phyloP scores from a whole-genome alignment of 1,284 basidiomycete species.

The Pseudozyma pruni region DNA sequence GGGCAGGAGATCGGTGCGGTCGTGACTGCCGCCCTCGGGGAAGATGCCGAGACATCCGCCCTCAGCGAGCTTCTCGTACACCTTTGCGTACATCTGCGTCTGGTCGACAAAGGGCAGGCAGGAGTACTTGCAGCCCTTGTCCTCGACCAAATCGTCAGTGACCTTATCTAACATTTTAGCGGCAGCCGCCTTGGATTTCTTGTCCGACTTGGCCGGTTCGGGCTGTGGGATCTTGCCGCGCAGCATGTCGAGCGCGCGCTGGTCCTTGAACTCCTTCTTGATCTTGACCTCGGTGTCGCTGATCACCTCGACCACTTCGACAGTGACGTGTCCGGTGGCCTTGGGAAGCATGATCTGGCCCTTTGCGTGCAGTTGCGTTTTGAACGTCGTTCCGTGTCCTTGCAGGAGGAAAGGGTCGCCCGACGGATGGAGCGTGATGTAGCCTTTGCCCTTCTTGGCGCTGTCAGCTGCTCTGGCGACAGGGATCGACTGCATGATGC shows the following conservation, averaged over 20 bases:
- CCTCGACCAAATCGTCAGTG: constrained; percentile 20
- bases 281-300: constrained; percentile 83
- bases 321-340: constrained; percentile 79
- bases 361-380: constrained; percentile 78
- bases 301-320: constrained; percentile 87
- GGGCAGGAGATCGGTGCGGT: constrained; percentile 67
- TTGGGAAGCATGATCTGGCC: constrained; percentile 92
- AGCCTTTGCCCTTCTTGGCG: constrained; percentile 81
- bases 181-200: constrained; percentile 16
- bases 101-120: constrained; percentile 77
- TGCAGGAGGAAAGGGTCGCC: constrained; percentile 74
- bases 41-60: constrained; percentile 77
- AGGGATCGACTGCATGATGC: constrained; percentile 80
- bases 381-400: constrained; percentile 84
- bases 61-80: constrained; percentile 86
- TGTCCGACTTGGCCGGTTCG: constrained; percentile 29
- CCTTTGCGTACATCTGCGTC: constrained; percentile 91
- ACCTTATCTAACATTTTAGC: constrained; percentile 23
- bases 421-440: constrained; percentile 76
- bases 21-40: constrained; percentile 66
- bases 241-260: constrained; percentile 63
- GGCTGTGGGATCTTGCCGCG: constrained; percentile 46
- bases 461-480: constrained; percentile 91
- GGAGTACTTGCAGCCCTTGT: constrained; percentile 57
- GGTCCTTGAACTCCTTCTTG: constrained; percentile 81